Base-by-base conservation (phyloP, 2,329 filamentous ascomycete species). In the Fusarium udum region DNA sequence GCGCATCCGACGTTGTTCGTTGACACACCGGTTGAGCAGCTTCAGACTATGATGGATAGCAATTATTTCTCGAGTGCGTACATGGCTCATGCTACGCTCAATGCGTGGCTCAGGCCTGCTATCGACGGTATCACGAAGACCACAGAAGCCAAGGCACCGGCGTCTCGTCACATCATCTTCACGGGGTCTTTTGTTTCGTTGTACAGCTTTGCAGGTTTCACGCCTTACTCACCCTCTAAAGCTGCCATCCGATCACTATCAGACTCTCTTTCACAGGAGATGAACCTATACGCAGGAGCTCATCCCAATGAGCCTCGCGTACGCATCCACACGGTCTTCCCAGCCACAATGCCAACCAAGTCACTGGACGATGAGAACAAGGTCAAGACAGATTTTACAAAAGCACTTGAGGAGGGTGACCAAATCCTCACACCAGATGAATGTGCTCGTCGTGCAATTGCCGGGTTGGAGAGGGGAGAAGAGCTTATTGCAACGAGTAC, bases 1-100 rank as follows among this genome's bases (percentile, higher is more conserved):
- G 71, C 71, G 1, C 71, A 73, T 32, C 71, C 71, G 15, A 73
- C 67, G 3, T 36, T 73, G 24, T 73, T 73, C 55, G 59, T 73
- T 12, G 71, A 73, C 31, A 73, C 71, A 4, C 71, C 71, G 1
- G 13, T 73, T 20, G 71, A 72, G 14, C 67, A 73, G 31, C 59
- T 73, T 12, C 71, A 74, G 42, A 68, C 61, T 7, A 73, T 73
- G 71, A 73, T 73, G 71, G 71, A 74, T n/a, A 73, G 71, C 7
- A 73, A 73, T 24, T 73, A 73, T 10, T 73, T 73, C 22, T 74
- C 71, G 4, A 74, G 71, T 36, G 71, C 71, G 6, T 73, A 73
- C 20, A 64, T 73, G 71, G 71, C 71, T 1, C 71, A 73, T 46
- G 71, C 71, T 39, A 56, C 71, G 4, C 34, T 73, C 4, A 73